Evolutionary conservation across 2,329 filamentous ascomycete species (phyloP).

Genomic region (Ophiocordyceps camponoti-leonardi): DNA sequence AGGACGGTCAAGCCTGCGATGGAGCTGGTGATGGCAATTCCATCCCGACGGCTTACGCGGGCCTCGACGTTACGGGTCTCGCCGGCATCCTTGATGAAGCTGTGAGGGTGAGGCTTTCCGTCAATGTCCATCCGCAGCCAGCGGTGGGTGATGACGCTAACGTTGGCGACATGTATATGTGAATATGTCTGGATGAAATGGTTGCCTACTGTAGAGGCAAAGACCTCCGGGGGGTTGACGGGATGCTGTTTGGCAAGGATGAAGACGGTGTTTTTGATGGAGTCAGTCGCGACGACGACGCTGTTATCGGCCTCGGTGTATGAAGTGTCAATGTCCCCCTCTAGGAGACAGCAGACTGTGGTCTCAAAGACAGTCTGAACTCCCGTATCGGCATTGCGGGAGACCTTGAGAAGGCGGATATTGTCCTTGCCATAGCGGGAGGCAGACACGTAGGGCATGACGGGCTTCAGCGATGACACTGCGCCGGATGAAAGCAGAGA

Average conservation of each 20-base stretch:
- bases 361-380: constrained; percentile 82
- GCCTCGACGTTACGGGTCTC: constrained; percentile 77
- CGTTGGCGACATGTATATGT: constrained; percentile 74
- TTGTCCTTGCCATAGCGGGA: constrained; percentile 92
- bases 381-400: constrained; percentile 59
- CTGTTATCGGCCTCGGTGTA: constrained; percentile 92
- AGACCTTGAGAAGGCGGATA: constrained; percentile 91
- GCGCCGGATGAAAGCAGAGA: background rate
- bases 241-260: constrained; percentile 89
- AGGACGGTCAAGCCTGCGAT: constrained; percentile 75
- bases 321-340: constrained; percentile 78
- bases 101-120: constrained; percentile 85
- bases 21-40: constrained; percentile 59
- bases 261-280: constrained; percentile 95
- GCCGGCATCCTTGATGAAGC: constrained; percentile 76
- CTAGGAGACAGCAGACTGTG: constrained; percentile 82
- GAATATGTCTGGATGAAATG: constrained; percentile 81
- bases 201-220: constrained; percentile 63
- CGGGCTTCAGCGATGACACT: background rate
- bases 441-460: constrained; percentile 38
- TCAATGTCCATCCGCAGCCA: constrained; percentile 84
- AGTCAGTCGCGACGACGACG: constrained; percentile 89
- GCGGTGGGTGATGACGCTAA: constrained; percentile 68
- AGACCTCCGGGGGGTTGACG: constrained; percentile 84
- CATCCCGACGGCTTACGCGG: constrained; percentile 45